Percentiles rank a stretch among this genome's conserved stretches.
Conservation (phyloP, 768 basidiomycete species). For the Calocybe gangraenosa region DNA sequence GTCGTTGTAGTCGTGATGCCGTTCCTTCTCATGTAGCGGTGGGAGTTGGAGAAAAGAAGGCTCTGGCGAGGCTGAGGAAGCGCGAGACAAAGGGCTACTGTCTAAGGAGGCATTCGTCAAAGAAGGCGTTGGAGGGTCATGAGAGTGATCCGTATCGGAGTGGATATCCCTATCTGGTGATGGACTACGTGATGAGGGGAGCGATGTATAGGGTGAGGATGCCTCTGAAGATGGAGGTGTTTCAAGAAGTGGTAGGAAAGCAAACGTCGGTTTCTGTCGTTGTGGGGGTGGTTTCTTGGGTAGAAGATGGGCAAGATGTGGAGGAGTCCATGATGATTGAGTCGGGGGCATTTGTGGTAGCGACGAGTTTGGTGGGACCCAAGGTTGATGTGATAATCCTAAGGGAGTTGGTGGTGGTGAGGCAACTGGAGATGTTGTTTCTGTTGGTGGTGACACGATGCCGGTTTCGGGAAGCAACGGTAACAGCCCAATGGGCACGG, state of each 20-base stretch:
- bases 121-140: slow-evolving; percentile 31
- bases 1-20: slow-evolving; percentile 2
- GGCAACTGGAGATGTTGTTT: slow-evolving; percentile 6
- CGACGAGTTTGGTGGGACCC: slow-evolving; percentile 11
- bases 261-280: slow-evolving; percentile 26
- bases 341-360: slow-evolving; percentile 9
- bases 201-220: slow-evolving; percentile 17
- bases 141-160: slow-evolving; percentile 26
- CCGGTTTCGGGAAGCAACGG: slow-evolving; percentile 41
- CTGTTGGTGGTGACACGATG: slow-evolving; percentile 5
- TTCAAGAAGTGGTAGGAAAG: slow-evolving; percentile 35
- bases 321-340: slow-evolving; percentile 16
- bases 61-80: slow-evolving; percentile 29
- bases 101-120: slow-evolving; percentile 33
- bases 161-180: slow-evolving; percentile 16
- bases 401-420: slow-evolving; percentile 12
- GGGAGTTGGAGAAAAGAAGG: slow-evolving; percentile 27
- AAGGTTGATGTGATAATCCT: slow-evolving; percentile 1
- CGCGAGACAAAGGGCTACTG: slow-evolving; percentile 31
- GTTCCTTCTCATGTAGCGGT: neutral
- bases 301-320: slow-evolving; percentile 29
- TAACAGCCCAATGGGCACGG: slow-evolving; percentile 61
- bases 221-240: slow-evolving; percentile 20
- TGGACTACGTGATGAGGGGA: slow-evolving; percentile 14
- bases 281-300: slow-evolving; percentile 17